phyloP scores from a whole-genome alignment of 257 asterid genomes.

The Eustoma russellianum region DNA sequence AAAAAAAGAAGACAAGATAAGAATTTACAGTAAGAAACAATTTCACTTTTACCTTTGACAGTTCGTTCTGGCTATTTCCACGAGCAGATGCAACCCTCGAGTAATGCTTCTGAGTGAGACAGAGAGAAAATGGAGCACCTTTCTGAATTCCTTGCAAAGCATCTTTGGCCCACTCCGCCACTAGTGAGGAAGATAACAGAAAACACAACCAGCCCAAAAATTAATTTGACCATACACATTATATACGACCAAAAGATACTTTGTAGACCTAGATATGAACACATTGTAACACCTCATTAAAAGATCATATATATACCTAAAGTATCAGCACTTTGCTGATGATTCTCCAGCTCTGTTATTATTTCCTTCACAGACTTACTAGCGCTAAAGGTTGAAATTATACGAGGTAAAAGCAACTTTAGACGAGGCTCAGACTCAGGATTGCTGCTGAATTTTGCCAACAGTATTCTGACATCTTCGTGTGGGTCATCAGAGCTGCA shows the following conservation, averaged over 20 bases:
- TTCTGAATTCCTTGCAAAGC: conserved; percentile 81
- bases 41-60: conserved; percentile 48
- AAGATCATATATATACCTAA: conserved; percentile 38
- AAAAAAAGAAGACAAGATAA: conserved; percentile 6
- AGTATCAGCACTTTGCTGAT: conserved; percentile 68
- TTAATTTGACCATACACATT: too few species aligned
- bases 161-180: conserved; percentile 96
- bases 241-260: too few species aligned
- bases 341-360: conserved; percentile 64
- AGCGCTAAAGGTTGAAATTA: conserved; percentile 72
- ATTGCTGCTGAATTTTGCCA: conserved; percentile 51
- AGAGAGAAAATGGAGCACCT: conserved; percentile 94
- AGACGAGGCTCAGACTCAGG: conserved; percentile 83
- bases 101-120: conserved; percentile 65
- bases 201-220: not conserved
- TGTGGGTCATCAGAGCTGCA: conserved; percentile 80
- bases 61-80: conserved; percentile 35
- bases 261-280: too few species aligned
- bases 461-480: conserved; percentile 44
- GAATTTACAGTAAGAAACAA: conserved; percentile 1
- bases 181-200: conserved; percentile 28
- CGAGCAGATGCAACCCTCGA: conserved; percentile 66
- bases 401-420: conserved; percentile 74
- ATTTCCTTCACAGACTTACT: conserved; percentile 58
- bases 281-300: too few species aligned